A percentile compares a stretch with the other conserved stretches of the same genome.
phyloP scores from a whole-genome alignment of 2,329 filamentous ascomycete genomes.

The Exophiala spinifera region DNA sequence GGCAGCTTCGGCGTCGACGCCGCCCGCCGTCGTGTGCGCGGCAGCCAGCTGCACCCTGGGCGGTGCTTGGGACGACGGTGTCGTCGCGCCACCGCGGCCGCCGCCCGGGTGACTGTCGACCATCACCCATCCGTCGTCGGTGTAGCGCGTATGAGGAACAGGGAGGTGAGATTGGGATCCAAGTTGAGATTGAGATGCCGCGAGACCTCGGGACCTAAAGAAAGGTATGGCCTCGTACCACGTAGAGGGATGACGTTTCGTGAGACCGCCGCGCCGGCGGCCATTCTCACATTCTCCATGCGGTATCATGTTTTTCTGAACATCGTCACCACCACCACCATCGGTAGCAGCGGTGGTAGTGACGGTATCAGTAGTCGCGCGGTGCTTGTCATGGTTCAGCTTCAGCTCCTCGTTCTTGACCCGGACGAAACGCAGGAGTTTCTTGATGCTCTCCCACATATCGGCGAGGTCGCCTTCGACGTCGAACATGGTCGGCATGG shows the following conservation, averaged over 20 bases:
- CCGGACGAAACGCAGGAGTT: slow-evolving; percentile 16
- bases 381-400: not conserved
- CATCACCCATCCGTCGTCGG: slow-evolving; percentile 3
- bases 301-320: no score
- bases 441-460: slow-evolving; percentile 17
- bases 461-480: slow-evolving; percentile 15
- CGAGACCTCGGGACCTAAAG: no score
- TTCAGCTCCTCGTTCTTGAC: slow-evolving; percentile 11
- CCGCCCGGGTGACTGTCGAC: slow-evolving; percentile 1
- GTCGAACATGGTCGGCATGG: slow-evolving; percentile 26
- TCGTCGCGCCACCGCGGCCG: no score
- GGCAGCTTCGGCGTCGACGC: slow-evolving; percentile 21
- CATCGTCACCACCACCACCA: no score
- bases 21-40: slow-evolving; percentile 21
- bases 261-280: no score
- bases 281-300: no score
- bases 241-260: no score
- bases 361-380: no score
- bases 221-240: no score
- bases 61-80: not conserved
- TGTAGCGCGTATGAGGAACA: not conserved
- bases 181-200: no score
- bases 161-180: not conserved
- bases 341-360: no score
- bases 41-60: slow-evolving; percentile 20